Evolutionary conservation across 2,329 filamentous ascomycete species (phyloP).

Genomic region (Plectosphaerella sp.): DNA sequence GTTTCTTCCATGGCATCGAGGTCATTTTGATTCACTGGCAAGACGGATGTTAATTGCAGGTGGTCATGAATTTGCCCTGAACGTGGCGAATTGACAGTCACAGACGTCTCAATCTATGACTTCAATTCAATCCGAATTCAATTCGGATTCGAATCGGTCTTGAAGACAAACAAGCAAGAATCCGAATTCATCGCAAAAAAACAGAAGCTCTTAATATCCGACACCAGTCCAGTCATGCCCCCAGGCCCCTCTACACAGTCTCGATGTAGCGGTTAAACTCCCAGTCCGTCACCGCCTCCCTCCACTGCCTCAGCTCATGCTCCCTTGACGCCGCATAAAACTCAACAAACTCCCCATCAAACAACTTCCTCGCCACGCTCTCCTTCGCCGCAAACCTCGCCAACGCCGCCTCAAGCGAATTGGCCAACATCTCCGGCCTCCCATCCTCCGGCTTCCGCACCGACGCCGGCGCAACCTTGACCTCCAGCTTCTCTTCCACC

Average conservation of each 20-base stretch:
- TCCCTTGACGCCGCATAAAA: slow-evolving; percentile 69
- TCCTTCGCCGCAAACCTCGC: slow-evolving; percentile 56
- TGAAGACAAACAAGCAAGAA: no score
- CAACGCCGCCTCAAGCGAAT: slow-evolving; percentile 64
- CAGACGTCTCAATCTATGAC: no score
- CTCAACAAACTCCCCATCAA: slow-evolving; percentile 70
- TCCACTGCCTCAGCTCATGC: slow-evolving; percentile 68
- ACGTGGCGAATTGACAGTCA: no score
- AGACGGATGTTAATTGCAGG: no score
- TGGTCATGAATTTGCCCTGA: no score
- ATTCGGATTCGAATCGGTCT: no score
- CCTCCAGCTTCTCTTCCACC: slow-evolving; percentile 66
- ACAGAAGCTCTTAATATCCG: no score
- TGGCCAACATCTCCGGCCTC: slow-evolving; percentile 60
- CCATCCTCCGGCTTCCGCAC: slow-evolving; percentile 38
- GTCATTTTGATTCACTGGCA: no score
- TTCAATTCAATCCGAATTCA: no score
- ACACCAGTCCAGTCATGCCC: neutral
- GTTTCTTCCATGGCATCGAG: no score
- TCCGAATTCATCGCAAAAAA: no score
- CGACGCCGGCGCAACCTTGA: slow-evolving; percentile 63
- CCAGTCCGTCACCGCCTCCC: slow-evolving; percentile 75
- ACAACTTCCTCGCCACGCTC: slow-evolving; percentile 67
- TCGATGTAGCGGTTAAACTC: slow-evolving; percentile 52
- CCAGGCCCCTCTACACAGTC: slow-evolving; percentile 14